These are phyloP conservation scores for Lippia alba DNA, from an alignment of 305 asterid genomes.

Conservation along the genomic window DNA sequence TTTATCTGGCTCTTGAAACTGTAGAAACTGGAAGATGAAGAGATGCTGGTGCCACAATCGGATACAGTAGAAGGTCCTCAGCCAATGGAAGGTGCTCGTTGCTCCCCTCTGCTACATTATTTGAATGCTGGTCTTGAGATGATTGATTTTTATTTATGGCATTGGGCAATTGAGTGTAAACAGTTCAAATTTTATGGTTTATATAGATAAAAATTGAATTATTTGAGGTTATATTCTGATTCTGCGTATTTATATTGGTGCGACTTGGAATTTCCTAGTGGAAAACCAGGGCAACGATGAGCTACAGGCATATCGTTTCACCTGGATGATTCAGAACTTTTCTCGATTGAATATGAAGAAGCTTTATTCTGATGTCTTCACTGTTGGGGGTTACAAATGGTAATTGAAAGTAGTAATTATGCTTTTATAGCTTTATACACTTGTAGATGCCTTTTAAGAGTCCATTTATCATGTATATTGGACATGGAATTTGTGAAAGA, in stretches of 20 bases:
- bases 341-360: slow-evolving; percentile 74
- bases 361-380: slow-evolving; percentile 79
- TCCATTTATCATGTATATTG: neutral
- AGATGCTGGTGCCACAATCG: slow-evolving; percentile 75
- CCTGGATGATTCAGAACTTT: slow-evolving; percentile 86
- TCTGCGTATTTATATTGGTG: neutral
- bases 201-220: slow-evolving; percentile 8
- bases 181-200: neutral
- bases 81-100: slow-evolving; percentile 80
- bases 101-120: slow-evolving; percentile 10
- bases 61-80: slow-evolving; percentile 93
- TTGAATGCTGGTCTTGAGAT: too few species aligned
- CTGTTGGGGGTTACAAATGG: slow-evolving; percentile 92
- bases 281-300: slow-evolving; percentile 83
- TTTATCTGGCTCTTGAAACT: slow-evolving; percentile 29
- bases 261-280: slow-evolving; percentile 39
- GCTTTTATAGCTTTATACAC: slow-evolving; percentile 14
- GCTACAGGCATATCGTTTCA: slow-evolving; percentile 84
- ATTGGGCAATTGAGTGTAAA: too few species aligned
- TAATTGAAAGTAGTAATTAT: slow-evolving; percentile 37
- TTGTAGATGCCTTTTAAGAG: neutral
- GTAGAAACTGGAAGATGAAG: slow-evolving; percentile 64
- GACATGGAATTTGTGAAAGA: slow-evolving; percentile 17
- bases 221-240: slow-evolving; percentile 26
- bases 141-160: too few species aligned